Evolutionary conservation across 2,329 filamentous ascomycete genomes (phyloP).

Genomic region (Colletotrichum sansevieriae): DNA sequence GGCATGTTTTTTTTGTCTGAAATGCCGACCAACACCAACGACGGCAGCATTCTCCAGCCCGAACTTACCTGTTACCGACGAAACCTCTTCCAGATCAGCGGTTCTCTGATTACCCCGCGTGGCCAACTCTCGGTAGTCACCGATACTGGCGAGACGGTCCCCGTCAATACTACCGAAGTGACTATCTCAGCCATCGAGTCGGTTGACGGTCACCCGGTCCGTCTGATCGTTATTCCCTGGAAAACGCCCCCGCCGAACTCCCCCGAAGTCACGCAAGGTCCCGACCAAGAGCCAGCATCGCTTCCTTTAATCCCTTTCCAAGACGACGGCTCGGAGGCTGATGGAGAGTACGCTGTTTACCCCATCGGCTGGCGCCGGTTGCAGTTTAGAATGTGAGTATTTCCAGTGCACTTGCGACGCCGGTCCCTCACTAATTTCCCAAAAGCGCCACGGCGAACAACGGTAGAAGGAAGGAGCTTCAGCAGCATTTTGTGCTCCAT

Average conservation of each 20-base stretch:
- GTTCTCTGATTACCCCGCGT: slow-evolving; percentile 84
- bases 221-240: slow-evolving; percentile 97
- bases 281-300: slow-evolving; percentile 87
- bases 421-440: slow-evolving; percentile 21
- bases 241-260: slow-evolving; percentile 90
- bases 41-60: slow-evolving; percentile 73
- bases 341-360: slow-evolving; percentile 89
- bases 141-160: slow-evolving; percentile 86
- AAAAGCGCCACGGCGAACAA: slow-evolving; percentile 92
- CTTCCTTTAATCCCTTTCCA: slow-evolving; percentile 80
- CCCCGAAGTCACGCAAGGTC: slow-evolving; percentile 71
- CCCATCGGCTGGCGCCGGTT: slow-evolving; percentile 94
- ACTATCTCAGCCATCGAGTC: slow-evolving; percentile 94
- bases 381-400: slow-evolving; percentile 83
- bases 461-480: slow-evolving; percentile 91
- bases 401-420: slow-evolving; percentile 9
- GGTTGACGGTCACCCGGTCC: slow-evolving; percentile 90
- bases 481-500: slow-evolving; percentile 94
- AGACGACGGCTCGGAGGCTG: slow-evolving; percentile 69
- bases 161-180: slow-evolving; percentile 86
- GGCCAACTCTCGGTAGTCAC: slow-evolving; percentile 84
- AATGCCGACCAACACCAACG: slow-evolving; percentile 74
- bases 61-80: slow-evolving; percentile 96
- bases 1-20: slow-evolving; percentile 93
- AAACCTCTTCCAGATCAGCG: slow-evolving; percentile 96